A percentile compares a stretch with the other conserved stretches of the same genome.
phyloP scores from a whole-genome alignment of 495 filamentous ascomycete species.

The Tuber microsphaerosporum region DNA sequence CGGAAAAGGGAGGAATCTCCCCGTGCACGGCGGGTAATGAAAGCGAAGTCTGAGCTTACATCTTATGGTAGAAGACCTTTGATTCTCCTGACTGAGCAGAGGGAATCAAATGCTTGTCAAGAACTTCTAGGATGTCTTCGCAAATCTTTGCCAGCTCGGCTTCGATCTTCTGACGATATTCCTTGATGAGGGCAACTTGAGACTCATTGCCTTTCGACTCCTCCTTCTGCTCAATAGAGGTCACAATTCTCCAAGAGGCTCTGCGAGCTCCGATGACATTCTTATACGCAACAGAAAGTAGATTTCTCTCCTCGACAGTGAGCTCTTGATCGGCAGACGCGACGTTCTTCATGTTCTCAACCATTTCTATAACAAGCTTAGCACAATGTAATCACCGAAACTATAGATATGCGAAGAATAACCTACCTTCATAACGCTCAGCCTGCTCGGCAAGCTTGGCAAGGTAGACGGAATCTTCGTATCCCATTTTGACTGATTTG shows the following conservation, averaged over 20 bases:
- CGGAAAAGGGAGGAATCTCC: background rate
- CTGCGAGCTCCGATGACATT: constrained; percentile 98
- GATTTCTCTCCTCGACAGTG: constrained; percentile 97
- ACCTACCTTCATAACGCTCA: constrained; percentile 98
- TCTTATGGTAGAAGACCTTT: constrained; percentile 99
- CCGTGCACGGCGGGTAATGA: background rate
- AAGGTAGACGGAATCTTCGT: constrained; percentile 98
- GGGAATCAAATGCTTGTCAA: constrained; percentile 92
- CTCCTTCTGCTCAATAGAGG: constrained; percentile 99
- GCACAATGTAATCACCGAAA: constrained; percentile 15
- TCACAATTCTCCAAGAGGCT: constrained; percentile 99
- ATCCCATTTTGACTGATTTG: constrained; percentile 69
- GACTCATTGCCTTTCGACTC: constrained; percentile 97
- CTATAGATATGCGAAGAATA: constrained; percentile 16
- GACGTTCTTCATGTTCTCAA: constrained; percentile 99
- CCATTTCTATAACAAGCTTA: constrained; percentile 70
- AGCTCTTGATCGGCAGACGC: constrained; percentile 95
- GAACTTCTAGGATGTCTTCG: constrained; percentile 94
- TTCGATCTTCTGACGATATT: constrained; percentile 99
- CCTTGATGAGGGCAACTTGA: constrained; percentile 93
- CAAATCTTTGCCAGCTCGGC: constrained; percentile 97
- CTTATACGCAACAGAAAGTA: constrained; percentile 99
- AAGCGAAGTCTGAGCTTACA: constrained; percentile 50
- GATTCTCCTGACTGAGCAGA: constrained; percentile 95
- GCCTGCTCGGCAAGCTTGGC: constrained; percentile 99